phyloP scores from a whole-genome alignment of 805 yeast genomes.

The Ogataea henricii region DNA sequence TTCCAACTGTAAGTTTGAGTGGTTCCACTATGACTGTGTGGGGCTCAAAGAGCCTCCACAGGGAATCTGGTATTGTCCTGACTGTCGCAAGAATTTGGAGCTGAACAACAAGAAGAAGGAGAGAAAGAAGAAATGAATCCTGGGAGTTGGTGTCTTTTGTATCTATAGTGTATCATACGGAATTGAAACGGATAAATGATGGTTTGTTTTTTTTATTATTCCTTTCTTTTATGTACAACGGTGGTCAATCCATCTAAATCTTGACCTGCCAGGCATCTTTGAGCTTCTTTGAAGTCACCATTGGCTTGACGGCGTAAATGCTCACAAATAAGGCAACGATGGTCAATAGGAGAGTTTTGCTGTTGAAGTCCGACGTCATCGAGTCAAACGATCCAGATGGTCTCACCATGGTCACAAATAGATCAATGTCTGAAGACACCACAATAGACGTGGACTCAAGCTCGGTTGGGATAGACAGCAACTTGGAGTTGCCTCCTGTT shows the following conservation, averaged over 20 bases:
- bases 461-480: conserved; percentile 58
- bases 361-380: conserved; percentile 67
- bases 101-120: conserved; percentile 29
- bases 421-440: conserved; percentile 65
- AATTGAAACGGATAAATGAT: too few species aligned
- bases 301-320: conserved; percentile 55
- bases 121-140: conserved; percentile 21
- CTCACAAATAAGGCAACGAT: conserved; percentile 51
- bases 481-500: conserved; percentile 24
- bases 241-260: conserved; percentile 5
- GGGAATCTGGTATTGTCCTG: conserved; percentile 97
- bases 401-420: conserved; percentile 73
- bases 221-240: background rate
- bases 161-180: too few species aligned
- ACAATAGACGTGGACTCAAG: conserved; percentile 82
- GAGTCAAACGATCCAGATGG: conserved; percentile 87
- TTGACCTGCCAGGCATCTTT: conserved; percentile 49
- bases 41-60: conserved; percentile 91
- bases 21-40: conserved; percentile 77
- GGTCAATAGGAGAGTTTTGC: conserved; percentile 60
- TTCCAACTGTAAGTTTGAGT: conserved; percentile 59
- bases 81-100: conserved; percentile 52
- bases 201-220: background rate
- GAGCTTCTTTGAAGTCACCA: conserved; percentile 55
- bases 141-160: background rate